These are phyloP conservation scores for Delphinella strobiligena DNA, from an alignment of 2,329 filamentous ascomycete genomes.

Conservation along the genomic window DNA sequence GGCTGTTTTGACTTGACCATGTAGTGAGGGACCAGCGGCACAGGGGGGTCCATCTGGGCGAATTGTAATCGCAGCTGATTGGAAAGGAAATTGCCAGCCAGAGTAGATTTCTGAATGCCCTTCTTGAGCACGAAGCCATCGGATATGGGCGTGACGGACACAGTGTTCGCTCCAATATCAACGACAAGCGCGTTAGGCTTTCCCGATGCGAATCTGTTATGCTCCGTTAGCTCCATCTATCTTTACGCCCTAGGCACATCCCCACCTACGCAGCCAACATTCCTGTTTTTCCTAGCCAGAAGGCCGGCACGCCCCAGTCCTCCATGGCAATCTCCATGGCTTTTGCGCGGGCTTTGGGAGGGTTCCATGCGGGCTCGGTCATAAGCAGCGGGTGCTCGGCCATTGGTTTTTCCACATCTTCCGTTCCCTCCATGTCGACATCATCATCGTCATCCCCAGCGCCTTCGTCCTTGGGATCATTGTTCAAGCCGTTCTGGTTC, in stretches of 20 bases:
- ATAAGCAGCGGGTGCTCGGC: slow-evolving; percentile 84
- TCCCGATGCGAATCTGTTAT: slow-evolving; percentile 62
- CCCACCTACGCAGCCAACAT: slow-evolving; percentile 61
- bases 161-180: slow-evolving; percentile 79
- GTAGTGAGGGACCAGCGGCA: slow-evolving; percentile 73
- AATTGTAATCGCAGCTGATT: slow-evolving; percentile 76
- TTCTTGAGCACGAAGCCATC: slow-evolving; percentile 92
- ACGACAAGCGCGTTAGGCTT: slow-evolving; percentile 89
- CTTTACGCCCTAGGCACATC: not conserved
- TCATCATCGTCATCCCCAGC: slow-evolving; percentile 27
- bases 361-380: slow-evolving; percentile 91
- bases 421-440: slow-evolving; percentile 48
- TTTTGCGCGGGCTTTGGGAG: slow-evolving; percentile 77
- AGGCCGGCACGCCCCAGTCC: slow-evolving; percentile 87
- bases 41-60: slow-evolving; percentile 51
- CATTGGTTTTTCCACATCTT: slow-evolving; percentile 59
- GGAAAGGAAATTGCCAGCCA: slow-evolving; percentile 83
- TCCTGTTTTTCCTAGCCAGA: slow-evolving; percentile 81
- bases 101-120: slow-evolving; percentile 65
- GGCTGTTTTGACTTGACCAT: slow-evolving; percentile 77
- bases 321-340: slow-evolving; percentile 95
- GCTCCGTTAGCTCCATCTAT: slow-evolving; percentile 11
- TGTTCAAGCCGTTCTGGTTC: slow-evolving; percentile 67
- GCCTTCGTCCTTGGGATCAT: slow-evolving; percentile 39
- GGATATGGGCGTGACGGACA: slow-evolving; percentile 80